phyloP scores from a whole-genome alignment of 371 early-diverging fungal species.

The Apophysomyces ossiformis region DNA sequence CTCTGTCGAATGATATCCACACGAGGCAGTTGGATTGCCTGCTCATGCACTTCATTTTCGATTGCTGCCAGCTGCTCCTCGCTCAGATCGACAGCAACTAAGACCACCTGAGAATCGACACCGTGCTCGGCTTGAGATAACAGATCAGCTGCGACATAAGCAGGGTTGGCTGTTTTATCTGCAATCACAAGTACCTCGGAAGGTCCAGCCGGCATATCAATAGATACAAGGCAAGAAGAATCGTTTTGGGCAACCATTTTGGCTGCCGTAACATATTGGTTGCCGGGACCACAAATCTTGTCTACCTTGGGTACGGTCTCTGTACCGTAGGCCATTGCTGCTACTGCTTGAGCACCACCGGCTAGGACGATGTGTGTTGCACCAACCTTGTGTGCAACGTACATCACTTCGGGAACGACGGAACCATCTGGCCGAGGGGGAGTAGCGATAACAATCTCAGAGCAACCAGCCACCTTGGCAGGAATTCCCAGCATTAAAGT shows the following conservation, averaged over 20 bases:
- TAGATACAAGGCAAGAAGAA: constrained; percentile 87
- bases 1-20: constrained; percentile 87
- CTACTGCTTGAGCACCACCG: constrained; percentile 99
- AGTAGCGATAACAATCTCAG: constrained; percentile 94
- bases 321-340: constrained; percentile 97
- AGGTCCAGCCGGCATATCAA: constrained; percentile 99
- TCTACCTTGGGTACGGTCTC: constrained; percentile 96
- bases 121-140: constrained; percentile 98
- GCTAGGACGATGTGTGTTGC: constrained; percentile 90
- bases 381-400: constrained; percentile 97
- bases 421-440: constrained; percentile 94
- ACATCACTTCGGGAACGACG: constrained; percentile 94
- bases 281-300: constrained; percentile 99
- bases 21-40: constrained; percentile 88
- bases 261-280: constrained; percentile 98
- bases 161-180: constrained; percentile 81
- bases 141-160: constrained; percentile 94
- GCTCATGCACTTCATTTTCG: constrained; percentile 77
- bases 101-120: constrained; percentile 93
- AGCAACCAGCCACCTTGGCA: constrained; percentile 96
- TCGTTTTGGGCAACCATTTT: constrained; percentile 97
- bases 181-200: constrained; percentile 97
- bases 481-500: constrained; percentile 97
- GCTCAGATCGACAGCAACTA: constrained; percentile 81
- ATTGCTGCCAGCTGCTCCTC: constrained; percentile 71